A percentile compares a stretch with the other conserved stretches of the same genome.
phyloP scores from a whole-genome alignment of 2,329 filamentous ascomycete species.

The Cryphonectria parasitica region DNA sequence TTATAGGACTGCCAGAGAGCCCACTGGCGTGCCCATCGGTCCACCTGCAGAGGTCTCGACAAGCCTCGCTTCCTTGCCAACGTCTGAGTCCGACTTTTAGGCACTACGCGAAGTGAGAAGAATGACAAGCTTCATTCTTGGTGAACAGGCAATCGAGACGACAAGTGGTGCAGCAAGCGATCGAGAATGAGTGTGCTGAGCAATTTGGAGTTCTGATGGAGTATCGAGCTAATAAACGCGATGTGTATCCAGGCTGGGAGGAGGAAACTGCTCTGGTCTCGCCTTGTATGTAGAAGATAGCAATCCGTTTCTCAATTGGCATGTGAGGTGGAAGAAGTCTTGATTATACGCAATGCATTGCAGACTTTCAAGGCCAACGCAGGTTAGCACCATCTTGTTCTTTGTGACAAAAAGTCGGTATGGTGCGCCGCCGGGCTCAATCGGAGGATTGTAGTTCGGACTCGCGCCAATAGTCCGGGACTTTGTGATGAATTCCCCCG shows the following conservation, averaged over 20 bases:
- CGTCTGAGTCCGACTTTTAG: neutral
- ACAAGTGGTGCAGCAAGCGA: too few relatives aligned
- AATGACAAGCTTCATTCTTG: neutral
- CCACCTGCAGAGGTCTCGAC: constrained; percentile 10
- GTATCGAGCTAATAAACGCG: too few relatives aligned
- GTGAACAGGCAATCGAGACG: neutral
- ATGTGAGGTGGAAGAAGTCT: too few relatives aligned
- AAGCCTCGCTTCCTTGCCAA: constrained; percentile 4
- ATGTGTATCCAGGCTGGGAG: too few relatives aligned
- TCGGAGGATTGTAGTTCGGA: constrained; percentile 2
- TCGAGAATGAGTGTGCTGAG: too few relatives aligned
- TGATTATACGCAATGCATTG: too few relatives aligned
- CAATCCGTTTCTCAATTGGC: too few relatives aligned
- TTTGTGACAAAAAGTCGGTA: neutral
- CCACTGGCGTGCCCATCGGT: constrained; percentile 28
- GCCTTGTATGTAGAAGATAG: too few relatives aligned
- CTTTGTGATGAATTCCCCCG: neutral
- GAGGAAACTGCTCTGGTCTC: too few relatives aligned
- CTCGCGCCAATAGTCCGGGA: neutral
- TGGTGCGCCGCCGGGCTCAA: neutral
- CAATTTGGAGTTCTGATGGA: too few relatives aligned
- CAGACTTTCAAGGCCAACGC: too few relatives aligned
- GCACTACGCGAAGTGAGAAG: neutral
- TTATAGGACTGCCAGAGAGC: constrained; percentile 30
- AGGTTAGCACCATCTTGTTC: neutral